Conservation (phyloP, 1,139 yeast genomes). For the Hanseniaspora sp. region DNA sequence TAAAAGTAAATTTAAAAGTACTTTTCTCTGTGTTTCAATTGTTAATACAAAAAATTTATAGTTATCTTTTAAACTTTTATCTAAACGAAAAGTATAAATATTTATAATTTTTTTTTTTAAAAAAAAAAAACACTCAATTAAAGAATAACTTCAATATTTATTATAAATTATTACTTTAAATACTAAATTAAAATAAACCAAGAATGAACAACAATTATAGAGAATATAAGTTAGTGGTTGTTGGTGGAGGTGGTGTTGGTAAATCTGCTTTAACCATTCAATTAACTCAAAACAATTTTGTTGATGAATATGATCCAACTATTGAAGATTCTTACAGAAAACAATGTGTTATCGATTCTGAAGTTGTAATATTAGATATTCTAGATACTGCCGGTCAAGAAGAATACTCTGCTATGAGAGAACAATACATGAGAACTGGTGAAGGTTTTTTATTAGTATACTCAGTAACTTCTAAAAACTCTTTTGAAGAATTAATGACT, state of each 20-base stretch:
- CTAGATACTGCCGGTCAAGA: slow-evolving; percentile 98
- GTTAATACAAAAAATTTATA: too few species aligned
- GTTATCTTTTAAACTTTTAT: too few species aligned
- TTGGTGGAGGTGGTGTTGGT: slow-evolving; percentile 98
- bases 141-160: too few species aligned
- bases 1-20: too few species aligned
- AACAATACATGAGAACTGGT: slow-evolving; percentile 85
- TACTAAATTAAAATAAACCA: too few species aligned
- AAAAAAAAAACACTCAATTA: too few species aligned
- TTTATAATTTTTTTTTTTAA: too few species aligned
- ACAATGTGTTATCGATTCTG: slow-evolving; percentile 67
- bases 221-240: slow-evolving; percentile 83
- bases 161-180: too few species aligned
- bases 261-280: slow-evolving; percentile 90
- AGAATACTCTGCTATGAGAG: slow-evolving; percentile 92
- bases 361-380: slow-evolving; percentile 71
- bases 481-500: slow-evolving; percentile 65
- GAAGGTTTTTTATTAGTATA: slow-evolving; percentile 82
- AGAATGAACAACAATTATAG: slow-evolving; percentile 27
- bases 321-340: slow-evolving; percentile 84
- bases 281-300: slow-evolving; percentile 80
- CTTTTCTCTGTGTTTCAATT: too few species aligned
- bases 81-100: too few species aligned
- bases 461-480: slow-evolving; percentile 67
- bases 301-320: slow-evolving; percentile 94